Evolutionary conservation across 1,139 yeast species (phyloP).

Genomic region (Groenewaldozyma auringiensis): DNA sequence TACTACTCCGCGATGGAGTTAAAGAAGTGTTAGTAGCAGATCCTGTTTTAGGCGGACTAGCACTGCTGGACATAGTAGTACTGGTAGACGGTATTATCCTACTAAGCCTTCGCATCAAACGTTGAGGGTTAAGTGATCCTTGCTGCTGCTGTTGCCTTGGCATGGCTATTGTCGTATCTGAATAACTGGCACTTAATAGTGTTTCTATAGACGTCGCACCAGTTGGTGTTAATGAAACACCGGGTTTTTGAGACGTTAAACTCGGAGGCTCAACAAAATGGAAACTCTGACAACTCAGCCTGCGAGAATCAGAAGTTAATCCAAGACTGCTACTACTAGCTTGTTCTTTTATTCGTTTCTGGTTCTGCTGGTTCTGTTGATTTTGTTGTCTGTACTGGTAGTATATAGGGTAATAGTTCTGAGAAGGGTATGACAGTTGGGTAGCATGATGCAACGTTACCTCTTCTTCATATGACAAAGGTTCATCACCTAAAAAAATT

Average conservation of each 20-base stretch:
- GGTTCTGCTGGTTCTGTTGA: background rate
- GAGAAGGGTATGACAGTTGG: constrained; percentile 14
- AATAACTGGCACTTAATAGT: constrained; percentile 10
- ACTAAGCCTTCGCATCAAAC: background rate
- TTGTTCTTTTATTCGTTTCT: background rate
- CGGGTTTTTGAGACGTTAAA: background rate
- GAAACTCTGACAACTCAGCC: background rate
- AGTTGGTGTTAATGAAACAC: background rate
- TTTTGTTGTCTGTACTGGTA: constrained; percentile 5
- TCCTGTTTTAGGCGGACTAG: constrained; percentile 4
- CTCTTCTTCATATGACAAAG: constrained; percentile 21
- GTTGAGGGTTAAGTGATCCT: background rate
- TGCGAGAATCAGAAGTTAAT: background rate
- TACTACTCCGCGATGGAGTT: constrained; percentile 2
- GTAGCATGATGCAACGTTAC: constrained; percentile 19
- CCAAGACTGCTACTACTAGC: background rate
- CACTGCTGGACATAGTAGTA: background rate
- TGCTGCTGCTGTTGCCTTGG: background rate
- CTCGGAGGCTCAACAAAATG: background rate
- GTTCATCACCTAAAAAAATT: constrained; percentile 16
- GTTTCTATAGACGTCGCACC: constrained; percentile 10
- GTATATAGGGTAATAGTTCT: constrained; percentile 13
- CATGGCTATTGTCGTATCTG: constrained; percentile 5
- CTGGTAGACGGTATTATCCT: background rate
- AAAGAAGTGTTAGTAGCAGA: background rate